These are phyloP conservation scores for Malbranchea zuffiana DNA, from an alignment of 2,329 filamentous ascomycete species.

Conservation along the genomic window DNA sequence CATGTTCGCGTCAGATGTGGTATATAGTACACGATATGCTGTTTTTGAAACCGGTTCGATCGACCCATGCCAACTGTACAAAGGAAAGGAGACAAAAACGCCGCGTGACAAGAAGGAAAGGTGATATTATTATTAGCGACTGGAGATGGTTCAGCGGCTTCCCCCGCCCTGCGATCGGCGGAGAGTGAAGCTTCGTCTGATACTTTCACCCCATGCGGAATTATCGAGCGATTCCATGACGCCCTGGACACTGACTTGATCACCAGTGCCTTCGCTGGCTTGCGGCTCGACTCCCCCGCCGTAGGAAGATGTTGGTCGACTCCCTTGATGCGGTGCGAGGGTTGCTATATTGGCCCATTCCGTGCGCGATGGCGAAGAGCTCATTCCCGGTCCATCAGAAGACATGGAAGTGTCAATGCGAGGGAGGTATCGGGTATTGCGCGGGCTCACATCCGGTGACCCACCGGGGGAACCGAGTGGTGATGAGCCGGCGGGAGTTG, in stretches of 20 bases:
- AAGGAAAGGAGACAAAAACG: not conserved
- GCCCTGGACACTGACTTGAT: constrained; percentile 61
- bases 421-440: constrained; percentile 43
- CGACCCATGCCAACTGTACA: not conserved
- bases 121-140: too few relatives aligned
- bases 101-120: too few relatives aligned
- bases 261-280: constrained; percentile 28
- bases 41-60: constrained; percentile 2
- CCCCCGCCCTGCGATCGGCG: constrained; percentile 32
- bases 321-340: constrained; percentile 24
- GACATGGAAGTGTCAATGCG: constrained; percentile 35
- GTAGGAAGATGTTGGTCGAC: not conserved
- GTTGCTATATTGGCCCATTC: constrained; percentile 46
- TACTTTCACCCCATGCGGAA: constrained; percentile 87
- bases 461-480: constrained; percentile 11
- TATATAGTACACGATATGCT: constrained; percentile 11
- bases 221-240: constrained; percentile 79
- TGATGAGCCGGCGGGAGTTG: too few relatives aligned
- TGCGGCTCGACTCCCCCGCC: too few relatives aligned
- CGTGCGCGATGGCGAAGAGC: constrained; percentile 31
- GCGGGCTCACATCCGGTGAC: constrained; percentile 14
- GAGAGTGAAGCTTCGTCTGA: constrained; percentile 72
- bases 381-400: constrained; percentile 26
- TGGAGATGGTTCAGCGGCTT: not conserved
- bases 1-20: constrained; percentile 11